phyloP scores from a whole-genome alignment of 139 green algal species.

The Chlamydomonas sp. region DNA sequence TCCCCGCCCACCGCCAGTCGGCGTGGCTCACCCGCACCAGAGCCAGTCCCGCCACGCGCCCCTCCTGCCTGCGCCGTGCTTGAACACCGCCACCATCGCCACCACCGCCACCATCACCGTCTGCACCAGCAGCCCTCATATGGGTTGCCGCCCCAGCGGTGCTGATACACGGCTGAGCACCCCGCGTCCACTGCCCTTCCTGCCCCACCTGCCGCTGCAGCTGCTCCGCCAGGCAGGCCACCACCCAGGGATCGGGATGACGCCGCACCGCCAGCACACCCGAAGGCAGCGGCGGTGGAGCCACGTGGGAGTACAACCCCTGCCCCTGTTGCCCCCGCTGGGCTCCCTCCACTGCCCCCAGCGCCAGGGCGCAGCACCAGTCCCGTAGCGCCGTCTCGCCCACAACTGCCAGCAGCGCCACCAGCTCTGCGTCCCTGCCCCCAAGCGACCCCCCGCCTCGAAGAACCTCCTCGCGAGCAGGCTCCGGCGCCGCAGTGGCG shows the following conservation, averaged over 20 bases:
- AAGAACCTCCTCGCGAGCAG: neutral
- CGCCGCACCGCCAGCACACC: neutral
- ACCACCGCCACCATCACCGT: neutral
- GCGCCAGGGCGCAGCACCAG: too few relatives aligned
- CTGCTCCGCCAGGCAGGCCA: neutral
- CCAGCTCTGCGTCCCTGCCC: too few relatives aligned
- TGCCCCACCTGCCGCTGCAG: neutral
- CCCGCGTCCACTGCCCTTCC: neutral
- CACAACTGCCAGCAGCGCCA: too few relatives aligned
- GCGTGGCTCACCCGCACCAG: neutral
- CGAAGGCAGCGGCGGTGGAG: neutral
- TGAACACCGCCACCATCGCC: neutral
- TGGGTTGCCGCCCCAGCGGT: neutral
- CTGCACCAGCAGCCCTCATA: too few relatives aligned
- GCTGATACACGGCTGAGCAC: neutral
- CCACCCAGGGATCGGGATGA: neutral
- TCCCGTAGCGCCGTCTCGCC: too few relatives aligned
- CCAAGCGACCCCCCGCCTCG: too few relatives aligned
- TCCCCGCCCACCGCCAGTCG: neutral
- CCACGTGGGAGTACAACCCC: neutral
- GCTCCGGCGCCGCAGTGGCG: neutral
- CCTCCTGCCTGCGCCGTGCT: neutral
- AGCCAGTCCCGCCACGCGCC: slow-evolving; percentile 3
- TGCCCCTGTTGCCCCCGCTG: neutral
- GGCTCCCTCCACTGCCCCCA: too few relatives aligned